Conservation (phyloP, 305 asterid genomes). For the Fraxinus platypoda region DNA sequence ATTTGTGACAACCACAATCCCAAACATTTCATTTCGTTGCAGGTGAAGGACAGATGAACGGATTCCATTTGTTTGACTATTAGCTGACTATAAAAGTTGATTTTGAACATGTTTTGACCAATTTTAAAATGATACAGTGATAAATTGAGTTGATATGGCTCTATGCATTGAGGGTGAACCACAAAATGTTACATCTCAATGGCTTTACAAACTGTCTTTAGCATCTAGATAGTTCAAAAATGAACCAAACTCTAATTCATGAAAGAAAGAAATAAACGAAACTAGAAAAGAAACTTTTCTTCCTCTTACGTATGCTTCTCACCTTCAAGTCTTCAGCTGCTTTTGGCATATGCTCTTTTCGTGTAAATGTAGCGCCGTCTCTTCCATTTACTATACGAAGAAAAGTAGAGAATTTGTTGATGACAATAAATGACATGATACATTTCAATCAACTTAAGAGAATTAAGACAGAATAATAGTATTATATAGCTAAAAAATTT, state of each 20-base stretch:
- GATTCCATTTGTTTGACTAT: too few relatives aligned
- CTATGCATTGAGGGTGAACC: background rate
- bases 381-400: constrained; percentile 65
- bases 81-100: too few relatives aligned
- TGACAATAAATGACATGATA: constrained; percentile 4
- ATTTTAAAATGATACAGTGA: too few relatives aligned
- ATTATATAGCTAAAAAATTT: too few relatives aligned
- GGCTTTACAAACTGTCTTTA: background rate
- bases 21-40: too few relatives aligned
- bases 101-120: too few relatives aligned
- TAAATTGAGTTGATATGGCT: too few relatives aligned
- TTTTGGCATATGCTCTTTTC: constrained; percentile 44
- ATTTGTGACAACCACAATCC: too few relatives aligned
- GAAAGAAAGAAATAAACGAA: background rate
- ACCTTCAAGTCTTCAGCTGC: constrained; percentile 21
- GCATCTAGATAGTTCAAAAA: background rate
- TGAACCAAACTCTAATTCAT: background rate
- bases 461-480: too few relatives aligned
- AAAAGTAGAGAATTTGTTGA: constrained; percentile 65
- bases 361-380: constrained; percentile 76
- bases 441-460: too few relatives aligned
- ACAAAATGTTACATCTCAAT: background rate
- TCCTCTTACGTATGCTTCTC: background rate
- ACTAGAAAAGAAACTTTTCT: background rate
- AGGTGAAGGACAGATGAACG: too few relatives aligned